Evolutionary conservation across 1,284 basidiomycete species (phyloP), one percentile per base, ranked within the genome.

Genomic region (Ustilago crameri): DNA sequence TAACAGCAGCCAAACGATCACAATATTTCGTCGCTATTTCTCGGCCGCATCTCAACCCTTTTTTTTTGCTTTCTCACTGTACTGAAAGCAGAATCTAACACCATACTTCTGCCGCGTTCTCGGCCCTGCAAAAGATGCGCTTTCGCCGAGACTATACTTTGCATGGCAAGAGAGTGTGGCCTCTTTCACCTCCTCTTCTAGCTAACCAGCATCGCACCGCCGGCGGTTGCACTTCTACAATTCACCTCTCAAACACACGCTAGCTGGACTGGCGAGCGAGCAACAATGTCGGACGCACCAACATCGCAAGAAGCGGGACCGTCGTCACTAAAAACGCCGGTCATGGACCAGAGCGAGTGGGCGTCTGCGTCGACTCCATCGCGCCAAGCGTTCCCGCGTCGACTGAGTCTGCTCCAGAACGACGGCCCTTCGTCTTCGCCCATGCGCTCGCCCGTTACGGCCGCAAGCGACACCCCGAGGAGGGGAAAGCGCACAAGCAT

Each of bases 401-500:
- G 56, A 1, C 49, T 64, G 7, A 64, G 60, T 22, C 41, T 64
- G 15, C 42, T 60, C 8, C 67, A 70, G 20, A 56, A 49, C 43
- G 61, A 70, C 18, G 35, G 18, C 15, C 35, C 66, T 22, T 52
- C 60, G 9, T 47, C 55, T 22, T 52, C 60, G 9, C 51, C 55
- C 15, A 20, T n/a, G 5, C 49, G 46, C 27, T 37, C 48, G 23
- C 43, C 32, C 34, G 43, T 30, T 50, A 41, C 5, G 68, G 43
- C 3, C 58, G 54, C 2, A 67, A 66, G 27, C 59, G 56, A 30
- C 9, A 73, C 70, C 1, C 70, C 70, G 3, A 42, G 64, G 9
- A 45, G 51, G 18, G 53, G 52, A 18, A 67, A 73, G 18, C 45
- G 64, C 8, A 64, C 65, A 9, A 73, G 70, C 35, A 51, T 73